phyloP scores from a whole-genome alignment of 768 basidiomycete genomes.

The Amanita polypyramis region DNA sequence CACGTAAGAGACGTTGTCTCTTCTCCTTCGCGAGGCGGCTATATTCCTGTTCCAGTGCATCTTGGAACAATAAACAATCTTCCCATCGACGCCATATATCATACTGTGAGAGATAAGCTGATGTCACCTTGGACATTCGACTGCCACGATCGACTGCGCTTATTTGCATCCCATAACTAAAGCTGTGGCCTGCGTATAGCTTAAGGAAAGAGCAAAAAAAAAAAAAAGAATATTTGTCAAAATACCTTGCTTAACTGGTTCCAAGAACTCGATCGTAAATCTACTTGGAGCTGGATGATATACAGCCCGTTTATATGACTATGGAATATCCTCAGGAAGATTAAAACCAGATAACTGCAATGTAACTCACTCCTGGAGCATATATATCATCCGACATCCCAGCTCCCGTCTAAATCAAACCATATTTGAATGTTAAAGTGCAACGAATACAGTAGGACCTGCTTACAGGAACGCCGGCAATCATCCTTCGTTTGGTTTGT shows the following conservation, averaged over 20 bases:
- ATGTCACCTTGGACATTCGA: conserved; percentile 27
- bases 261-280: conserved; percentile 51
- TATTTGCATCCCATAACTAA: conserved; percentile 56
- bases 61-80: conserved; percentile 72
- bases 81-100: conserved; percentile 78
- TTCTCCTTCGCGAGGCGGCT: conserved; percentile 52
- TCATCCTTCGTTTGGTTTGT: neutral
- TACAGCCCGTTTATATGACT: conserved; percentile 57
- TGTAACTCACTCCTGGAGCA: conserved; percentile 1
- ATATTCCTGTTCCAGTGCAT: conserved; percentile 58
- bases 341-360: neutral
- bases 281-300: conserved; percentile 44
- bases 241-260: conserved; percentile 48
- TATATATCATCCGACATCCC: neutral
- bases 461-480: neutral
- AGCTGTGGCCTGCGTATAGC: conserved; percentile 31
- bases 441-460: neutral
- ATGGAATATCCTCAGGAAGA: neutral
- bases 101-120: conserved; percentile 37
- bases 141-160: conserved; percentile 30
- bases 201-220: neutral
- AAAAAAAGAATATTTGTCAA: neutral
- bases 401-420: neutral
- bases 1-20: conserved; percentile 52
- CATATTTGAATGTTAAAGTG: neutral